Evolutionary conservation across 768 basidiomycete species (phyloP).

Genomic region (Coprinellus micaceus): DNA sequence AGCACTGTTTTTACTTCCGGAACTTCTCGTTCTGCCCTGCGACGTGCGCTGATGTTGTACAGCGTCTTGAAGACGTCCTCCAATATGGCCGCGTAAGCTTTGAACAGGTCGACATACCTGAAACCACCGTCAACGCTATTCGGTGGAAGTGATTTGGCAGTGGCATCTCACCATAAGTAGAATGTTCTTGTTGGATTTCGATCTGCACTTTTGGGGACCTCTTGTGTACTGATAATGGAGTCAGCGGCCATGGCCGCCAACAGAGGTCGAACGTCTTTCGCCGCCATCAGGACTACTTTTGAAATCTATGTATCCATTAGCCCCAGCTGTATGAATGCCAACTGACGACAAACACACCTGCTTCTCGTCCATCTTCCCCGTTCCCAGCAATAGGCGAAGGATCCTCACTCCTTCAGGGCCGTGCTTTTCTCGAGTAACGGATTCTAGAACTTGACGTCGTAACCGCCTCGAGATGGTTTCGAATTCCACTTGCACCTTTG

Average conservation of each 20-base stretch:
- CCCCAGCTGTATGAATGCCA: not conserved
- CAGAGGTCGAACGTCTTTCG: conserved; percentile 80
- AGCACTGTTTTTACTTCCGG: conserved; percentile 67
- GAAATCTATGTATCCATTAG: conserved; percentile 59
- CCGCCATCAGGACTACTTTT: conserved; percentile 88
- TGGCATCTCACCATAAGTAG: conserved; percentile 72
- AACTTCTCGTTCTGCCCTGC: conserved; percentile 69
- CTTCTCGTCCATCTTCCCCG: conserved; percentile 93
- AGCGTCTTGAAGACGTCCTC: conserved; percentile 84
- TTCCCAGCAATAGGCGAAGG: conserved; percentile 69
- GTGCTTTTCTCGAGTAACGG: conserved; percentile 76
- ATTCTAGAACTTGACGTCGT: conserved; percentile 68
- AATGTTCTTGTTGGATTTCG: conserved; percentile 86
- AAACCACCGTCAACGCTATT: conserved; percentile 6
- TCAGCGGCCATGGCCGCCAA: conserved; percentile 77
- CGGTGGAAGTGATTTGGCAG: not conserved
- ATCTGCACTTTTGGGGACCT: conserved; percentile 87
- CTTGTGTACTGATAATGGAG: conserved; percentile 85
- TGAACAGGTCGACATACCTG: conserved; percentile 89
- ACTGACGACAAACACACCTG: conserved; percentile 52
- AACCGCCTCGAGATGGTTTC: conserved; percentile 65
- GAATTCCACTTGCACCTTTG: conserved; percentile 80
- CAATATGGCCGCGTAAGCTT: conserved; percentile 76
- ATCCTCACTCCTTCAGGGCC: conserved; percentile 83
- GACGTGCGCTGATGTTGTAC: conserved; percentile 76